phyloP scores from a whole-genome alignment of 371 early-diverging fungal genomes.

The Blakeslea trispora region DNA sequence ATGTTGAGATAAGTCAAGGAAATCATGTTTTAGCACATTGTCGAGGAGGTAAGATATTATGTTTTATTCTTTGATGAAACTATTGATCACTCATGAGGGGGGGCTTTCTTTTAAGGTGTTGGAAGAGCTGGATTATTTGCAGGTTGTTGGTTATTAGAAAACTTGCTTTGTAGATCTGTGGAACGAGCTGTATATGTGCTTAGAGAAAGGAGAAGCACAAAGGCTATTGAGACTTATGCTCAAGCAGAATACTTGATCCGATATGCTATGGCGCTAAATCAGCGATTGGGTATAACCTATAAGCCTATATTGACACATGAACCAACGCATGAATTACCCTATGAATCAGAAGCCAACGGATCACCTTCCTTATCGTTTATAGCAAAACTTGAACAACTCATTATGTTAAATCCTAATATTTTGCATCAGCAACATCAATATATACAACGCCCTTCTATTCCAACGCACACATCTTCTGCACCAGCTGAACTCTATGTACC shows the following conservation, averaged over 20 bases:
- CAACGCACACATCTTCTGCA: background rate
- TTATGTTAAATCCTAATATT: background rate
- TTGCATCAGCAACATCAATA: background rate
- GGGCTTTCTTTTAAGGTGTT: no score
- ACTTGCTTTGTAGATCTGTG: constrained; percentile 49
- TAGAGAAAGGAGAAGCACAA: constrained; percentile 57
- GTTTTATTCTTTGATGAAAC: no score
- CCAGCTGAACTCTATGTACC: background rate
- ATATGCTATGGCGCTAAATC: constrained; percentile 42
- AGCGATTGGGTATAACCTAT: constrained; percentile 11
- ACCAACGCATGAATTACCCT: background rate
- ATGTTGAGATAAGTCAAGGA: constrained; percentile 51
- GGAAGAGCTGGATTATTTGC: constrained; percentile 80
- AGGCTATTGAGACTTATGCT: constrained; percentile 69
- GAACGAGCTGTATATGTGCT: constrained; percentile 58
- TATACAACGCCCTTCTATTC: background rate
- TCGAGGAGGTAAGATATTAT: constrained; percentile 70
- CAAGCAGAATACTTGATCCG: constrained; percentile 68
- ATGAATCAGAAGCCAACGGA: background rate
- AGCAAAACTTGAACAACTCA: constrained; percentile 15
- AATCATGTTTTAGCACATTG: constrained; percentile 75
- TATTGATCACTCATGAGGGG: no score
- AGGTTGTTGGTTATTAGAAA: constrained; percentile 72
- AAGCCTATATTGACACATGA: background rate
- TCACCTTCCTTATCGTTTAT: constrained; percentile 16